phyloP scores from a whole-genome alignment of 768 basidiomycete species.

The Suillus sp. region DNA sequence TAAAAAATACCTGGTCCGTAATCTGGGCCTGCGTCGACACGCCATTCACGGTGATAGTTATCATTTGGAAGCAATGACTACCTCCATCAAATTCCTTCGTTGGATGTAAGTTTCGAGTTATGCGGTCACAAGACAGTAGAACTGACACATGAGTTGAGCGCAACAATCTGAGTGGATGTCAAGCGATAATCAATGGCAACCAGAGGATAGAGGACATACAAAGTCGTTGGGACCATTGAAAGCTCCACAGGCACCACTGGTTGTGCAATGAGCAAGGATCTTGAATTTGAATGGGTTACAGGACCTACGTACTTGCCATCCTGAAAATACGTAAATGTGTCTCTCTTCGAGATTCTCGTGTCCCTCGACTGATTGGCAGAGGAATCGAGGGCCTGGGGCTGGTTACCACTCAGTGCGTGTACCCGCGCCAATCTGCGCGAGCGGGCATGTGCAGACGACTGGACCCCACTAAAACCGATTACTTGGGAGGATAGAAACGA shows the following conservation, averaged over 20 bases:
- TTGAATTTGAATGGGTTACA: background rate
- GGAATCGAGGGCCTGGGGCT: conserved; percentile 3
- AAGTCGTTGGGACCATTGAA: conserved; percentile 28
- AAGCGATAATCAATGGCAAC: background rate
- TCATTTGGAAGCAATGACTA: conserved; percentile 44
- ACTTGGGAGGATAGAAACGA: conserved; percentile 17
- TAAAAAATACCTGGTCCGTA: conserved; percentile 41
- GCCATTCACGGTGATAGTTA: conserved; percentile 44
- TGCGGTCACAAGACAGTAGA: background rate
- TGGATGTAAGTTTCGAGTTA: conserved; percentile 3
- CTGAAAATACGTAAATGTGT: conserved; percentile 29
- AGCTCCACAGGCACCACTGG: conserved; percentile 45
- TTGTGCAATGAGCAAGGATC: conserved; percentile 9
- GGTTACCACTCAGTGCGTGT: conserved; percentile 6
- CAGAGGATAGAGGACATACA: conserved; percentile 16
- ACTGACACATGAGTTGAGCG: conserved; percentile 42
- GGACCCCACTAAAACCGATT: conserved; percentile 7
- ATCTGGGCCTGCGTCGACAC: conserved; percentile 45
- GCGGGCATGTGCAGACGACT: conserved; percentile 16
- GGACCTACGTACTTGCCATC: conserved; percentile 27
- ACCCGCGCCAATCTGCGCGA: conserved; percentile 15
- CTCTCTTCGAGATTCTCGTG: conserved; percentile 13
- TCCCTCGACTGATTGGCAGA: conserved; percentile 19
- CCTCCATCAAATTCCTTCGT: conserved; percentile 43
- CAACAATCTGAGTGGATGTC: conserved; percentile 41